These are phyloP conservation scores for Colletotrichum godetiae DNA, from an alignment of 2,329 filamentous ascomycete genomes.

Conservation along the genomic window DNA sequence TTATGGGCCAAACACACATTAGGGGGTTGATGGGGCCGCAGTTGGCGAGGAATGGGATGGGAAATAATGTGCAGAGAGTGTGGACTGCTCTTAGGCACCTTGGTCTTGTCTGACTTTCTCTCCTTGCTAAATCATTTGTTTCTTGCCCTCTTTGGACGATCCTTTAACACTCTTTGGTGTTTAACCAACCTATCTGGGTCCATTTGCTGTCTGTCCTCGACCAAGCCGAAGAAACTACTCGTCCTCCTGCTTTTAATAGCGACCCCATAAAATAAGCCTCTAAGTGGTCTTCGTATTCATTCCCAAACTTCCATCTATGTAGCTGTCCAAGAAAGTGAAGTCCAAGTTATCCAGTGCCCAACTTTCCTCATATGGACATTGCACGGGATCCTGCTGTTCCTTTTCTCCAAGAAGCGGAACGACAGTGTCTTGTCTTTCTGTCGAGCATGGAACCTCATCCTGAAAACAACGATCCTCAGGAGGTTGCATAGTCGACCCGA, in stretches of 20 bases:
- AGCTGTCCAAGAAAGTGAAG: slow-evolving; percentile 17
- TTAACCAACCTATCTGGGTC: background rate
- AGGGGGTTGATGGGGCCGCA: slow-evolving; percentile 23
- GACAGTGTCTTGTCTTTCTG: background rate
- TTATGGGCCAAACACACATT: slow-evolving; percentile 11
- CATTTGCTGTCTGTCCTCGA: background rate
- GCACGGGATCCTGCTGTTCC: slow-evolving; percentile 26
- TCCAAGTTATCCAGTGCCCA: slow-evolving; percentile 23
- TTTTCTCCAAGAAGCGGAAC: slow-evolving; percentile 36
- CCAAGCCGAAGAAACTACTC: background rate
- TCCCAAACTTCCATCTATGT: background rate
- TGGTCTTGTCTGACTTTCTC: slow-evolving; percentile 4
- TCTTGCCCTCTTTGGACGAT: background rate
- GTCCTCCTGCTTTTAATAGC: background rate
- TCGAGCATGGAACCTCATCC: background rate
- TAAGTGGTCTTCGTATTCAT: background rate
- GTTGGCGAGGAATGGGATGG: slow-evolving; percentile 17
- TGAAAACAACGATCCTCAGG: background rate
- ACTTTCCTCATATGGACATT: background rate
- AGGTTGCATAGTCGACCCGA: background rate
- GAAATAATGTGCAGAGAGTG: slow-evolving; percentile 20
- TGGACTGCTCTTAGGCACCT: slow-evolving; percentile 32
- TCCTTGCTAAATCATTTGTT: background rate
- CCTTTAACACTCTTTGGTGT: background rate
- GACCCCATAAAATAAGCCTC: too few relatives aligned